Percentiles rank a stretch among this genome's conserved stretches.
These are phyloP conservation scores for Plantago rigida DNA, from an alignment of 305 asterid genomes.

Conservation along the genomic window DNA sequence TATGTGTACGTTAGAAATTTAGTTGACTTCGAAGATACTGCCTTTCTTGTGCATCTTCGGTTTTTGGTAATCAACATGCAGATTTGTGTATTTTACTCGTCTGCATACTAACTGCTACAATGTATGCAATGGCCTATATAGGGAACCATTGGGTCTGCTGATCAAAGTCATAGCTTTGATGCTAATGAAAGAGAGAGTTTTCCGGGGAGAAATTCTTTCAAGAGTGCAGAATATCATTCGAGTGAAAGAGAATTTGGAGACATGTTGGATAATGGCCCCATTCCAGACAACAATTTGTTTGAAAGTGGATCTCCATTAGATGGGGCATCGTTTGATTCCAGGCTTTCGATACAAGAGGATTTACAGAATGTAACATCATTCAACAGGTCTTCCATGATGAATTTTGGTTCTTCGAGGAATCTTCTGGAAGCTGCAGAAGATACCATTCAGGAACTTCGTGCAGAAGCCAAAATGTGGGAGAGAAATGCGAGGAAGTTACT, in stretches of 20 bases:
- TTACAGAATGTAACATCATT: conserved; percentile 32
- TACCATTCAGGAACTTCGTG: conserved; percentile 64
- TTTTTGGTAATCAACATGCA: neutral
- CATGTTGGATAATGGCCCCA: conserved; percentile 29
- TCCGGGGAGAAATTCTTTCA: conserved; percentile 24
- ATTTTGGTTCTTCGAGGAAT: conserved; percentile 38
- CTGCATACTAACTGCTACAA: neutral
- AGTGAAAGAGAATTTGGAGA: conserved; percentile 29
- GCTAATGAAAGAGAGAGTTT: conserved; percentile 31
- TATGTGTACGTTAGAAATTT: neutral
- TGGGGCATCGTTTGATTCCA: conserved; percentile 33
- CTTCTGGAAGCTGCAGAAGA: conserved; percentile 66
- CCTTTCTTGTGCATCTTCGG: no score
- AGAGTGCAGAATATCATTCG: conserved; percentile 30
- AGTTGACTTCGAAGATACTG: neutral
- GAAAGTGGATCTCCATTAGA: conserved; percentile 38
- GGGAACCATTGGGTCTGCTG: conserved; percentile 47
- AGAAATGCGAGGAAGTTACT: conserved; percentile 75
- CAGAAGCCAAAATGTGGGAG: conserved; percentile 96
- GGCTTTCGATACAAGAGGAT: conserved; percentile 31
- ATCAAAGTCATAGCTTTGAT: conserved; percentile 30
- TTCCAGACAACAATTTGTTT: conserved; percentile 32
- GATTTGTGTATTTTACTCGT: neutral
- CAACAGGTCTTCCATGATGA: conserved; percentile 28
- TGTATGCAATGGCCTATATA: conserved; percentile 25